Conservation (phyloP, 352 stramenopile species). For the Pythium aquatile region DNA sequence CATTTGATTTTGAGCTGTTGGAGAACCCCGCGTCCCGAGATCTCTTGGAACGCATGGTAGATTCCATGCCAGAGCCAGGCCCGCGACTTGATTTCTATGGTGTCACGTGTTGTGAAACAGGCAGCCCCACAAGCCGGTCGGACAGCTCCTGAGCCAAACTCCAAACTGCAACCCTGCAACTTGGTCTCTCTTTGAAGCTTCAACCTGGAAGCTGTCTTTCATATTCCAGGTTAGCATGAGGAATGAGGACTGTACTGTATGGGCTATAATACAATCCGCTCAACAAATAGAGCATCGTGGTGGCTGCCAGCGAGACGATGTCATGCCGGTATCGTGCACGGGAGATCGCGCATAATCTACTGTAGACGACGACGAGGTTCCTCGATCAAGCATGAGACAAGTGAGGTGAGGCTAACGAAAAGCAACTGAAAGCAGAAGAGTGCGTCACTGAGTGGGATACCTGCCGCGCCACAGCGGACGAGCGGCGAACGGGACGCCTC, state of each 20-base stretch:
- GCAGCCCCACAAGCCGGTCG: background rate
- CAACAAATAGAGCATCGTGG: too few relatives aligned
- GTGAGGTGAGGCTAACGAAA: background rate
- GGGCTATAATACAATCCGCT: too few relatives aligned
- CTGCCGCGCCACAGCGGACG: too few relatives aligned
- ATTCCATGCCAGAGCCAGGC: background rate
- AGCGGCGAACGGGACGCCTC: background rate
- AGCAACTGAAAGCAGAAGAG: background rate
- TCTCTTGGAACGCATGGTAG: background rate
- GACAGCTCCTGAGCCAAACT: background rate
- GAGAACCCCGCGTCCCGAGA: too few relatives aligned
- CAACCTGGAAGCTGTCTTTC: too few relatives aligned
- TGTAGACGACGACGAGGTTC: too few relatives aligned
- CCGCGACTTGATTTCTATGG: background rate
- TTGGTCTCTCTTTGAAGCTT: too few relatives aligned
- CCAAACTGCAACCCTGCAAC: background rate
- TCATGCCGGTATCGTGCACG: too few relatives aligned
- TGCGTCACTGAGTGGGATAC: background rate
- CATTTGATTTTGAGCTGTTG: background rate
- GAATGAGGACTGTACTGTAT: too few relatives aligned
- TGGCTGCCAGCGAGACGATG: too few relatives aligned
- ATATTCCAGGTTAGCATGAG: background rate
- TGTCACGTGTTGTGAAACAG: constrained; percentile 5
- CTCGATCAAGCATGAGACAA: background rate
- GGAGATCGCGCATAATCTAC: too few relatives aligned